Conservation (phyloP, 192 early-diverging fungal species). For the Mortierella claussenii region DNA sequence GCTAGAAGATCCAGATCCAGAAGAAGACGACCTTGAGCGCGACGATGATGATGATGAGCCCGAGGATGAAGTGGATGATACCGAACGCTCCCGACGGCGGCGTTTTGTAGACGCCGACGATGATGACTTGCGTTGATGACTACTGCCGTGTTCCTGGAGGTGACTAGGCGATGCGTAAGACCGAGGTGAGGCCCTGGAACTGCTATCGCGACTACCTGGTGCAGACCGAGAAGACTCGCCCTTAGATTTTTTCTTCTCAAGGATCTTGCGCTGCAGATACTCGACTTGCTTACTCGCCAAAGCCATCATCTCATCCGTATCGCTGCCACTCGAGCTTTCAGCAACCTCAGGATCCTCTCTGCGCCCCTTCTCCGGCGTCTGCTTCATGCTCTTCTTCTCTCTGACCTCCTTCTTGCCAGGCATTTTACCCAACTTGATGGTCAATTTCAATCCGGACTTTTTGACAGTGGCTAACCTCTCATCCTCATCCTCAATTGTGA, state of each 20-base stretch:
- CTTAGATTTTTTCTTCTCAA: conserved; percentile 44
- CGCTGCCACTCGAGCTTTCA: conserved; percentile 31
- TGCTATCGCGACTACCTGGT: conserved; percentile 2
- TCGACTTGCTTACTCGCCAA: conserved; percentile 48
- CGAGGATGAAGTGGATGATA: conserved; percentile 26
- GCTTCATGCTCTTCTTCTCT: conserved; percentile 9
- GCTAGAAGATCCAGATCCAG: conserved; percentile 17
- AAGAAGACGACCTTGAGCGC: conserved; percentile 17
- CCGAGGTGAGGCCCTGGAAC: conserved; percentile 11
- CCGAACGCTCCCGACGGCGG: conserved; percentile 17
- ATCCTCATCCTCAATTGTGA: conserved; percentile 31
- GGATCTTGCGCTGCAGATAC: conserved; percentile 50
- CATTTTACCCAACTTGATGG: conserved; percentile 49
- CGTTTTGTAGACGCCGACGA: conserved; percentile 17
- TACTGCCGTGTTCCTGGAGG: neutral
- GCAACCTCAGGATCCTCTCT: conserved; percentile 5
- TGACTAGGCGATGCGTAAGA: conserved; percentile 5
- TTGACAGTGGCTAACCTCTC: conserved; percentile 6
- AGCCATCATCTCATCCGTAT: conserved; percentile 53
- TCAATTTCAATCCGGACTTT: conserved; percentile 35
- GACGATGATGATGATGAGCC: conserved; percentile 21
- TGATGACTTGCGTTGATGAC: conserved; percentile 11
- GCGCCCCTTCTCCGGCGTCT: neutral
- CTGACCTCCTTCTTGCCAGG: conserved; percentile 32
- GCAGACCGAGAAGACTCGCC: conserved; percentile 15